Evolutionary conservation across 2,329 filamentous ascomycete species (phyloP).

Genomic region (Botryotinia convoluta): DNA sequence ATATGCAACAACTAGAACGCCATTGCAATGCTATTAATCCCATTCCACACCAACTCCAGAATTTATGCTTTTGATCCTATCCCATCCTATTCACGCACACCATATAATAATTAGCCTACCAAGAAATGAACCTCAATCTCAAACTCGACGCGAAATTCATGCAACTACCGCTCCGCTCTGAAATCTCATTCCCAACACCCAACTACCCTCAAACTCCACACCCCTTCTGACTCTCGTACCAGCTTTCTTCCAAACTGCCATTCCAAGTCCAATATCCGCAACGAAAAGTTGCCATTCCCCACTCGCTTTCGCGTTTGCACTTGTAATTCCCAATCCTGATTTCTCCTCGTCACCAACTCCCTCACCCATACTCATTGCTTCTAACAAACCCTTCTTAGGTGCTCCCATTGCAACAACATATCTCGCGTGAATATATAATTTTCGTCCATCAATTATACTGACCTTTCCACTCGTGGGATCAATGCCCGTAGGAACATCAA

Average conservation of each 20-base stretch:
- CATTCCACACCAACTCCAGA: background rate
- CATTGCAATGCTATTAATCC: slow-evolving; percentile 4
- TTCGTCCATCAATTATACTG: slow-evolving; percentile 67
- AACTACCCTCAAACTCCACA: slow-evolving; percentile 83
- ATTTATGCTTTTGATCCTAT: slow-evolving; percentile 4
- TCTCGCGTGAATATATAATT: slow-evolving; percentile 76
- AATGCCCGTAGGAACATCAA: slow-evolving; percentile 90
- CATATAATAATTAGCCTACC: background rate
- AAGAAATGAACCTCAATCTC: background rate
- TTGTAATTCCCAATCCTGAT: slow-evolving; percentile 12
- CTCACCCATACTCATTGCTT: slow-evolving; percentile 54
- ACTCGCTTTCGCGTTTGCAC: slow-evolving; percentile 22
- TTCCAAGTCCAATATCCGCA: slow-evolving; percentile 81
- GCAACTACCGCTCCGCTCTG: slow-evolving; percentile 28
- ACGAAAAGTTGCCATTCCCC: slow-evolving; percentile 73
- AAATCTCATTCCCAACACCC: slow-evolving; percentile 69
- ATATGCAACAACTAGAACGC: slow-evolving; percentile 8
- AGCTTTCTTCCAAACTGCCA: slow-evolving; percentile 80
- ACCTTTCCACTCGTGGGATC: slow-evolving; percentile 73
- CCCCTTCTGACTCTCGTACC: slow-evolving; percentile 78
- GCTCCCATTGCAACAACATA: slow-evolving; percentile 84
- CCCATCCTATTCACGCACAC: background rate
- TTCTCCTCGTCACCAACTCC: slow-evolving; percentile 36
- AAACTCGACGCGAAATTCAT: background rate
- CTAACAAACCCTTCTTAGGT: slow-evolving; percentile 79